Percentiles rank a stretch among this genome's conserved stretches.
phyloP scores from a whole-genome alignment of 2,329 filamentous ascomycete species.

The Xylogone sp. region DNA sequence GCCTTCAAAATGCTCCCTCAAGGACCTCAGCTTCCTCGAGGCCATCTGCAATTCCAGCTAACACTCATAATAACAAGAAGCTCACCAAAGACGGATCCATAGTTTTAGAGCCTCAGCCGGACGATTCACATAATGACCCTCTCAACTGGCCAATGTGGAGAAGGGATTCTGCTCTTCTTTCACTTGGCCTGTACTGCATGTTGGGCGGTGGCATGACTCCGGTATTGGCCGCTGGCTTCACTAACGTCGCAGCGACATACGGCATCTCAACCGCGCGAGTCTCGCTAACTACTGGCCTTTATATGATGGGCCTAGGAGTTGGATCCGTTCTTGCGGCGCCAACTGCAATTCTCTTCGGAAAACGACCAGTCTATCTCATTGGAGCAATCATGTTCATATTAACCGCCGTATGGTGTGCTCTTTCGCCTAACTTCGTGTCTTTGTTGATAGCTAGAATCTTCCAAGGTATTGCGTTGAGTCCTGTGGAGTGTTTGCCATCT shows the following conservation, averaged over 20 bases:
- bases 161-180: constrained; percentile 74
- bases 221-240: constrained; percentile 84
- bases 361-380: constrained; percentile 82
- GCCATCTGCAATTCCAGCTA: constrained; percentile 27
- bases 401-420: constrained; percentile 78
- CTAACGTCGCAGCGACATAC: constrained; percentile 67
- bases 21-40: constrained; percentile 57
- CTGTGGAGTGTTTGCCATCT: constrained; percentile 87
- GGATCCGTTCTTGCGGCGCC: constrained; percentile 86
- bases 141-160: constrained; percentile 87
- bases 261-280: constrained; percentile 67
- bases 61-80: constrained; percentile 53
- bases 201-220: constrained; percentile 91
- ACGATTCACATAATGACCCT: constrained; percentile 86
- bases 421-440: constrained; percentile 77
- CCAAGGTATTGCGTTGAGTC: constrained; percentile 82
- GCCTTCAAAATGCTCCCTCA: constrained; percentile 52
- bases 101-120: constrained; percentile 86
- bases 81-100: constrained; percentile 77
- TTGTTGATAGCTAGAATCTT: constrained; percentile 79
- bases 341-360: constrained; percentile 87
- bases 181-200: constrained; percentile 88
- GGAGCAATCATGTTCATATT: constrained; percentile 74
- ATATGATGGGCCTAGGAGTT: constrained; percentile 88
- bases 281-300: constrained; percentile 83